Percentiles rank a stretch among this genome's conserved stretches.
Conservation (phyloP, 139 green algal species). For the Chlamydomonas incerta region DNA sequence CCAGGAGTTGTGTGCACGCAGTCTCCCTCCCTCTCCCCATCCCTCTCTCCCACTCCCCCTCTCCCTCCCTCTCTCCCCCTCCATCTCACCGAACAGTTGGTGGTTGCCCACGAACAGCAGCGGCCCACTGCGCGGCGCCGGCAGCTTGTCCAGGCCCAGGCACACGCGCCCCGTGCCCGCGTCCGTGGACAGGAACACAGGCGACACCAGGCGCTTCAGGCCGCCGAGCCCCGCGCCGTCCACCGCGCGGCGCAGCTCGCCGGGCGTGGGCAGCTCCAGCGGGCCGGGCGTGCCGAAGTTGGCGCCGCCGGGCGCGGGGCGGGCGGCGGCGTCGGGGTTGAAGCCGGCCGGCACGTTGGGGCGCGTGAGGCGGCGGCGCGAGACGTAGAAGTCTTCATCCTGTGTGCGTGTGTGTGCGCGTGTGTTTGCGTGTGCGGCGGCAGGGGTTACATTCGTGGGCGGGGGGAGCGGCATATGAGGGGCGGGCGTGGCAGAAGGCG, state of each 20-base stretch:
- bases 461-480: too few species aligned
- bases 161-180: constrained; percentile 53
- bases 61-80: too few species aligned
- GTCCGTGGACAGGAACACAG: constrained; percentile 86
- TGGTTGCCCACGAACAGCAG: constrained; percentile 96
- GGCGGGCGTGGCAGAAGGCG: too few species aligned
- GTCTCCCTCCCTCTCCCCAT: too few species aligned
- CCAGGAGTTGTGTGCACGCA: too few species aligned
- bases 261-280: constrained; percentile 78
- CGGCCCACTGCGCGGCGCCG: constrained; percentile 51
- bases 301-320: constrained; percentile 30
- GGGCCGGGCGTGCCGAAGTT: constrained; percentile 74
- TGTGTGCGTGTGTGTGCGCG: not conserved
- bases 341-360: not conserved
- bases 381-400: constrained; percentile 84
- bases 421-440: not conserved
- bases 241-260: constrained; percentile 36
- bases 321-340: not conserved
- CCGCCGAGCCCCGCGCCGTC: constrained; percentile 1
- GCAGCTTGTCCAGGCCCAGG: constrained; percentile 47
- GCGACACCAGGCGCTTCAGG: constrained; percentile 68
- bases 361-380: constrained; percentile 19
- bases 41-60: too few species aligned
- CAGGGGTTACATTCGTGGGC: too few species aligned
- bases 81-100: constrained; percentile 72